These are phyloP conservation scores for Sporodiniella umbellata DNA, from an alignment of 371 early-diverging fungal species.

Conservation along the genomic window DNA sequence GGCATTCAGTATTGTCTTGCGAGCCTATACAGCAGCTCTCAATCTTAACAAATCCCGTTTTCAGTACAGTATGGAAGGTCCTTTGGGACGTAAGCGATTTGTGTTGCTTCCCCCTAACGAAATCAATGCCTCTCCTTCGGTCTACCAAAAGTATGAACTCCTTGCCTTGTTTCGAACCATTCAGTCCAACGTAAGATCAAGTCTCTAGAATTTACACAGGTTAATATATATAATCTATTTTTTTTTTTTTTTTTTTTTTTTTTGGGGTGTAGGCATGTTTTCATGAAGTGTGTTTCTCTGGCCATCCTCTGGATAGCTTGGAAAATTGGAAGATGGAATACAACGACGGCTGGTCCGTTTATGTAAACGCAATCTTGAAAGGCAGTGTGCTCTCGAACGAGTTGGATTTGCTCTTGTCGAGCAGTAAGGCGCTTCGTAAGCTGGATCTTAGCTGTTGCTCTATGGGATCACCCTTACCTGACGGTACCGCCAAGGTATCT, in stretches of 20 bases:
- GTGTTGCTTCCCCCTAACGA: conserved; percentile 28
- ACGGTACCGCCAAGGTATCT: neutral
- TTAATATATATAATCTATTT: no score
- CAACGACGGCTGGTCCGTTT: conserved; percentile 32
- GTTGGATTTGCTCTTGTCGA: conserved; percentile 19
- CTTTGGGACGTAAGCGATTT: conserved; percentile 14
- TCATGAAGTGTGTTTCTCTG: conserved; percentile 22
- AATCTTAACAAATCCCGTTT: conserved; percentile 38
- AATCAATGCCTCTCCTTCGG: conserved; percentile 13
- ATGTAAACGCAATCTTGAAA: neutral
- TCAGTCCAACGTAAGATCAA: conserved; percentile 28
- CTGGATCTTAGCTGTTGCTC: conserved; percentile 34
- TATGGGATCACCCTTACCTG: conserved; percentile 15
- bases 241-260: no score
- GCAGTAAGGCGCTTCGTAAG: conserved; percentile 16
- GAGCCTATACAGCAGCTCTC: conserved; percentile 39
- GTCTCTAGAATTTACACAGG: neutral
- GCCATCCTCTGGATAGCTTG: conserved; percentile 21
- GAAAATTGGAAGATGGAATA: conserved; percentile 24
- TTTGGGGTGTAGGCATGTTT: conserved; percentile 35
- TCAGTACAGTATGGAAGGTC: conserved; percentile 11
- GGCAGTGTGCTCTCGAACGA: conserved; percentile 30
- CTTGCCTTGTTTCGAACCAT: conserved; percentile 31
- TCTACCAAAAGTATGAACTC: conserved; percentile 34
- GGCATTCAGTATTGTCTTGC: conserved; percentile 19